Percentiles rank a stretch among this genome's conserved stretches.
phyloP scores from a whole-genome alignment of 352 stramenopile species.

The Saprolegnia diclina region DNA sequence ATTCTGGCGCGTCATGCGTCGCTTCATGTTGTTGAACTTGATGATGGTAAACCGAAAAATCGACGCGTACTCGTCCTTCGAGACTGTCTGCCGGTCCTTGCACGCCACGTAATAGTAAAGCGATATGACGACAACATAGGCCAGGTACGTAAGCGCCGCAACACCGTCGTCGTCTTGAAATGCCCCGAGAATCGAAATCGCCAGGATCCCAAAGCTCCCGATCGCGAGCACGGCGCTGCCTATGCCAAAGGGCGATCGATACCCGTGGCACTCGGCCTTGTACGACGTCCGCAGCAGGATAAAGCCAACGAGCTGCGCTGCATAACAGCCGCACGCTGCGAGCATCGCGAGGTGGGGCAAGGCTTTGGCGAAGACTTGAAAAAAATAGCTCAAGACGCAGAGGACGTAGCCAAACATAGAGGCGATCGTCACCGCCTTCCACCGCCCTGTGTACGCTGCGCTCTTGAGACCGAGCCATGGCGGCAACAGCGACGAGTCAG shows the following conservation, averaged over 20 bases:
- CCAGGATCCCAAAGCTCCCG: neutral
- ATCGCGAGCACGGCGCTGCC: neutral
- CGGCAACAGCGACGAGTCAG: neutral
- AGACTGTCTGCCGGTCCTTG: slow-evolving; percentile 7
- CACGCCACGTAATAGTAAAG: neutral
- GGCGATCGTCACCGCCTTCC: neutral
- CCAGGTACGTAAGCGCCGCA: neutral
- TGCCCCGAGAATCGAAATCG: neutral
- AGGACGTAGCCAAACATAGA: neutral
- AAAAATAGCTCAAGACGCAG: neutral
- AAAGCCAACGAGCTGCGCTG: neutral
- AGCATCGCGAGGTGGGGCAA: neutral
- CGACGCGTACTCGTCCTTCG: slow-evolving; percentile 16
- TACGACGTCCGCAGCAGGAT: slow-evolving; percentile 8
- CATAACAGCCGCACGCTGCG: neutral
- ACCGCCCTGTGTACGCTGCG: neutral
- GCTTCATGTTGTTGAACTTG: slow-evolving; percentile 10
- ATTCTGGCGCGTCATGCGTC: neutral
- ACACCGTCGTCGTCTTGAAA: slow-evolving; percentile 9
- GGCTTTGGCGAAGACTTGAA: neutral
- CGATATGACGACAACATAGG: neutral
- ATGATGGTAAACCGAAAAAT: slow-evolving; percentile 18
- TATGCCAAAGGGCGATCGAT: neutral
- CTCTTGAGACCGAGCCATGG: neutral
- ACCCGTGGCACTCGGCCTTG: neutral